These are phyloP conservation scores for Saccharomycopsis microspora DNA, from an alignment of 805 yeast genomes.

Conservation along the genomic window DNA sequence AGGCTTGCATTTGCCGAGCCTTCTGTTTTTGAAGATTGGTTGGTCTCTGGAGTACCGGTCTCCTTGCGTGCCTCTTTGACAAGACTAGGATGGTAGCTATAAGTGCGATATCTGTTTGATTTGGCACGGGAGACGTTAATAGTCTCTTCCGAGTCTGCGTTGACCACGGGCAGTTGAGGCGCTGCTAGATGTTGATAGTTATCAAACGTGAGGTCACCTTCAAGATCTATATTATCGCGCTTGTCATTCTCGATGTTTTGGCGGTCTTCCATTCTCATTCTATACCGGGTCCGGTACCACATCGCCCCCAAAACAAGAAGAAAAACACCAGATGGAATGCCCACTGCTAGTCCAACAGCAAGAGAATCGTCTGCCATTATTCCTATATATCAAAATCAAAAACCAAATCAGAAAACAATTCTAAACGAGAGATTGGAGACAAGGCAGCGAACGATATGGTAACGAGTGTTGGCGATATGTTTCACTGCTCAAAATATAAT, in stretches of 20 bases:
- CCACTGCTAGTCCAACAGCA: conserved; percentile 16
- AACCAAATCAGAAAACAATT: too few species aligned
- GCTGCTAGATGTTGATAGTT: conserved; percentile 15
- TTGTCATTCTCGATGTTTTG: not conserved
- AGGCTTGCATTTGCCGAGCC: not conserved
- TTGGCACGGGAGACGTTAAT: conserved; percentile 1
- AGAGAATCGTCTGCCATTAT: too few species aligned
- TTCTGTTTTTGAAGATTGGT: not conserved
- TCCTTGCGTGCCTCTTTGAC: not conserved
- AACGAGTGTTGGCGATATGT: too few species aligned
- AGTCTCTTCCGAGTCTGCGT: not conserved
- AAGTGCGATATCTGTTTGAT: conserved; percentile 13
- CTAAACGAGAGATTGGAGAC: too few species aligned
- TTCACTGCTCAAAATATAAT: too few species aligned
- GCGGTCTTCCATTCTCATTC: not conserved
- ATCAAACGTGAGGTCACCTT: conserved; percentile 15
- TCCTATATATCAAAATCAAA: too few species aligned
- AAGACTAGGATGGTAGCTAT: conserved; percentile 15
- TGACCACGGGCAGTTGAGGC: conserved; percentile 7
- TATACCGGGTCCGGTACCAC: conserved; percentile 2
- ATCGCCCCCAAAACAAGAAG: not conserved
- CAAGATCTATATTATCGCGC: conserved; percentile 7
- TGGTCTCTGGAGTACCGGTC: not conserved
- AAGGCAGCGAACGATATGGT: too few species aligned
- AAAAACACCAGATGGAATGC: conserved; percentile 14